Conservation (phyloP, 2,329 filamentous ascomycete species). For the Lanzia echinophila region DNA sequence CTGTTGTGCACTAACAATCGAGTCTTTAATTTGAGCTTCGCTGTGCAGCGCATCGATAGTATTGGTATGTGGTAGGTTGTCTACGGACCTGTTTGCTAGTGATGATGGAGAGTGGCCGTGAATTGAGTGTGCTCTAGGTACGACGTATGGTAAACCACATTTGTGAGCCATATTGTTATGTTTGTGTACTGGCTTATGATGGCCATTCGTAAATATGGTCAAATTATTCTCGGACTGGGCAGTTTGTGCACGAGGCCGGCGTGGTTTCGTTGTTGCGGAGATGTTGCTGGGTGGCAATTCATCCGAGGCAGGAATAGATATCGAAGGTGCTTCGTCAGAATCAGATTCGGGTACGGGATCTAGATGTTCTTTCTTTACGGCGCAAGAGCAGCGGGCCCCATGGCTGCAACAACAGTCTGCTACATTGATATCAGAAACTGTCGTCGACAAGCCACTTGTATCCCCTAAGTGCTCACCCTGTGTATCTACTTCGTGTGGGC, state of each 20-base stretch:
- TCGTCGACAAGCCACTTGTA: slow-evolving; percentile 20
- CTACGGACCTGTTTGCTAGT: slow-evolving; percentile 41
- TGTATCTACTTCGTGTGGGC: slow-evolving; percentile 45
- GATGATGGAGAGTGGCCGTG: slow-evolving; percentile 43
- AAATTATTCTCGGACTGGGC: slow-evolving; percentile 52
- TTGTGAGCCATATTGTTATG: slow-evolving; percentile 55
- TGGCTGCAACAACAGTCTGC: slow-evolving; percentile 65
- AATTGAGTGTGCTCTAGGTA: slow-evolving; percentile 52
- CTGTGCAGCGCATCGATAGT: slow-evolving; percentile 35
- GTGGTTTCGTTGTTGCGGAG: slow-evolving; percentile 32
- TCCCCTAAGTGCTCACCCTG: slow-evolving; percentile 32
- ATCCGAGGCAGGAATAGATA: slow-evolving; percentile 35
- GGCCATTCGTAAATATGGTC: slow-evolving; percentile 56
- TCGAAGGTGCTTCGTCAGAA: slow-evolving; percentile 43
- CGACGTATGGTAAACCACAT: slow-evolving; percentile 51
- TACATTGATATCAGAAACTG: slow-evolving; percentile 31
- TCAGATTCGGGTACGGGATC: slow-evolving; percentile 60
- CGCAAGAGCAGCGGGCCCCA: slow-evolving; percentile 59
- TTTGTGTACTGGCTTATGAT: slow-evolving; percentile 57
- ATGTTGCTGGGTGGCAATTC: slow-evolving; percentile 31
- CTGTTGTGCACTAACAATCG: slow-evolving; percentile 31
- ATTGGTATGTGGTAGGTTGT: slow-evolving; percentile 37
- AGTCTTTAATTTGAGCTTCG: slow-evolving; percentile 33
- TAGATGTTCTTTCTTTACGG: slow-evolving; percentile 55
- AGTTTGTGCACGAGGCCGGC: slow-evolving; percentile 54